A percentile compares a stretch with the other conserved stretches of the same genome.
These are phyloP conservation scores for Saccharomyces hybrid DNA, from an alignment of 1,139 yeast genomes.

Conservation along the genomic window DNA sequence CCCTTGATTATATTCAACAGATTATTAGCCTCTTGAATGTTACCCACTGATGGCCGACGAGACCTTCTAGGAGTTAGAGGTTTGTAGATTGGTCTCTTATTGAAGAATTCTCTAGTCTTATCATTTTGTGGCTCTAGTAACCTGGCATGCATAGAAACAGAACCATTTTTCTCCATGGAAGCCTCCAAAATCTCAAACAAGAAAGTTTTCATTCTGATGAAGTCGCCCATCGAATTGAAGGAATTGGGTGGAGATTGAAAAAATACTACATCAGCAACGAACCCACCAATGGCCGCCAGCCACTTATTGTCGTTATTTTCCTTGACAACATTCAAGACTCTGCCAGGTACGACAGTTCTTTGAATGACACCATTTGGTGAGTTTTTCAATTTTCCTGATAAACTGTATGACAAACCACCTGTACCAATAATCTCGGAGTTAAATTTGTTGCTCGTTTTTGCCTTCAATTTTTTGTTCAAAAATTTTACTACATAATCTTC, in stretches of 20 bases:
- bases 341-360: constrained; percentile 60
- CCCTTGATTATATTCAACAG: not conserved
- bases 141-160: constrained; percentile 13
- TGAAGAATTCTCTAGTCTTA: not conserved
- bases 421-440: constrained; percentile 46
- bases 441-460: constrained; percentile 9
- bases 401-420: constrained; percentile 65
- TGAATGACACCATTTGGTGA: constrained; percentile 67
- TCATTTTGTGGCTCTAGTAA: not conserved
- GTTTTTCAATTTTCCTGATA: constrained; percentile 63
- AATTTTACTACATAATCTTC: constrained; percentile 35
- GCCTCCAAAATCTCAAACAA: constrained; percentile 27
- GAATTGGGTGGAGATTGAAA: constrained; percentile 12
- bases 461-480: constrained; percentile 23
- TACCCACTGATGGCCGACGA: not conserved
- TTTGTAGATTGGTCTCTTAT: not conserved
- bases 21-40: not conserved
- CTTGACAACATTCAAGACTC: constrained; percentile 44
- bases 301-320: constrained; percentile 35
- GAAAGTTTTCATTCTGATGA: constrained; percentile 23
- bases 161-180: constrained; percentile 24
- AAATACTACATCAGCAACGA: constrained; percentile 39
- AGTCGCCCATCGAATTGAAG: constrained; percentile 20
- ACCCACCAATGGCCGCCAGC: constrained; percentile 72
- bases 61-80: not conserved